Evolutionary conservation across 495 filamentous ascomycete species (phyloP).

Genomic region (Schizothecium vesticola): DNA sequence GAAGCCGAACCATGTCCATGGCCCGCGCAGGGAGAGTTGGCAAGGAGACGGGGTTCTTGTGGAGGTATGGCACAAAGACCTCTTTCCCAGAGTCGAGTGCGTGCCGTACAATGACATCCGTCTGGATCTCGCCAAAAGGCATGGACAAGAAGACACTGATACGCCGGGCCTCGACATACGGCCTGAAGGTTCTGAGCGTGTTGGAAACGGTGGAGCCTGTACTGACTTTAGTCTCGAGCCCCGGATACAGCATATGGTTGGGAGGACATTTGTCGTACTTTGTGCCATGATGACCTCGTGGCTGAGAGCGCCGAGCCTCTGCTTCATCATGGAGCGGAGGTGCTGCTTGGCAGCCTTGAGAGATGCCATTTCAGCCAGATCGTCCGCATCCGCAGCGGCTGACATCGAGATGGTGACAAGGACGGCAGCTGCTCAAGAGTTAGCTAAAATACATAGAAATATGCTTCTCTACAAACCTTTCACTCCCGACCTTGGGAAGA

Average conservation of each 20-base stretch:
- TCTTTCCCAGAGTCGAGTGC: slow-evolving; percentile 71
- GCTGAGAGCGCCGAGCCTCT: slow-evolving; percentile 52
- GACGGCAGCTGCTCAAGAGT: background rate
- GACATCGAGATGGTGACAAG: background rate
- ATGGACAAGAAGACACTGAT: slow-evolving; percentile 91
- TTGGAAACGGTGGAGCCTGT: slow-evolving; percentile 56
- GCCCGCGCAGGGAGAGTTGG: slow-evolving; percentile 50
- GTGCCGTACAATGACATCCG: slow-evolving; percentile 71
- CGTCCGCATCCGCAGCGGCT: slow-evolving; percentile 6
- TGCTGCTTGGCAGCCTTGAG: slow-evolving; percentile 62
- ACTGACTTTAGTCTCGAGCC: slow-evolving; percentile 5
- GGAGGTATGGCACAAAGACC: slow-evolving; percentile 87
- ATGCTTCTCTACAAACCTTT: background rate
- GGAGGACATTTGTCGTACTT: slow-evolving; percentile 48
- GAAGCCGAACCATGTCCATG: slow-evolving; percentile 91
- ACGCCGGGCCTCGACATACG: slow-evolving; percentile 63
- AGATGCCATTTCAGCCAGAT: slow-evolving; percentile 21
- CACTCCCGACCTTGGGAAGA: background rate
- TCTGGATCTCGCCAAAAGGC: slow-evolving; percentile 78
- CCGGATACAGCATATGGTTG: background rate
- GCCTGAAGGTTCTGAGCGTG: slow-evolving; percentile 46
- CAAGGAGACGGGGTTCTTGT: slow-evolving; percentile 47
- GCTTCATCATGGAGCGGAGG: slow-evolving; percentile 63
- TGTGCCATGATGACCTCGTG: slow-evolving; percentile 55
- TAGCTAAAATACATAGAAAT: background rate